Percentiles rank a stretch among this genome's conserved stretches.
phyloP scores from a whole-genome alignment of 73 alveolate species.

The Paraurostyla sp. region DNA sequence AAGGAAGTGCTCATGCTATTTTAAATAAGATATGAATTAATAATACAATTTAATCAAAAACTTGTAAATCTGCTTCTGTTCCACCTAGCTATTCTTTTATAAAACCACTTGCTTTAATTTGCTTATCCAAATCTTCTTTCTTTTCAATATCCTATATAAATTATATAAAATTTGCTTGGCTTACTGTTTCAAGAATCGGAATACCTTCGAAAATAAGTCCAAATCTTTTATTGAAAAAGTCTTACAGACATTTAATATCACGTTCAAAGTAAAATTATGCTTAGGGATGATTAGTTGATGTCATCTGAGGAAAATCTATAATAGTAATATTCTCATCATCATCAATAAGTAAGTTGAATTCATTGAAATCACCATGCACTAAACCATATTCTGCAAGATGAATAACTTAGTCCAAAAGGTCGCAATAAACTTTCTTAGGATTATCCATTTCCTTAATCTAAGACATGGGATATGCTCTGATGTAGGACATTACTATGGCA shows the following conservation, averaged over 20 bases:
- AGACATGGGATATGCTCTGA: conserved; percentile 85
- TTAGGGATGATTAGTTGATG: conserved; percentile 87
- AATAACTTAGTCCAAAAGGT: conserved; percentile 76
- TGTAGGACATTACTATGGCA: conserved; percentile 88
- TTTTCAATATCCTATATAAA: conserved; percentile 80
- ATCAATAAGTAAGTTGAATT: conserved; percentile 91
- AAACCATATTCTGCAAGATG: conserved; percentile 92
- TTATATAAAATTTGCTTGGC: no score
- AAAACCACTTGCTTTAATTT: conserved; percentile 87
- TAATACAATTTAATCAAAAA: not conserved
- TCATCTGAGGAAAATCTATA: conserved; percentile 98
- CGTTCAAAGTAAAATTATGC: conserved; percentile 88
- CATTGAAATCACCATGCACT: conserved; percentile 98
- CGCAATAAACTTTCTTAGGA: conserved; percentile 82
- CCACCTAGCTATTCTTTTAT: conserved; percentile 71
- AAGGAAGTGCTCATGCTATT: conserved; percentile 29
- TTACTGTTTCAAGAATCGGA: conserved; percentile 67
- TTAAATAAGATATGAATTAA: not conserved
- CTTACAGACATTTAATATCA: conserved; percentile 95
- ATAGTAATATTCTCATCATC: conserved; percentile 91
- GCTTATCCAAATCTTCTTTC: conserved; percentile 81
- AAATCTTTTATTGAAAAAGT: conserved; percentile 88
- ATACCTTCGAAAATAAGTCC: conserved; percentile 81
- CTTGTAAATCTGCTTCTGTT: conserved; percentile 37
- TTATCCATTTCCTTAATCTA: conserved; percentile 78